These are phyloP conservation scores for Durusdinium trenchii DNA, from an alignment of 73 alveolate species.

Conservation along the genomic window DNA sequence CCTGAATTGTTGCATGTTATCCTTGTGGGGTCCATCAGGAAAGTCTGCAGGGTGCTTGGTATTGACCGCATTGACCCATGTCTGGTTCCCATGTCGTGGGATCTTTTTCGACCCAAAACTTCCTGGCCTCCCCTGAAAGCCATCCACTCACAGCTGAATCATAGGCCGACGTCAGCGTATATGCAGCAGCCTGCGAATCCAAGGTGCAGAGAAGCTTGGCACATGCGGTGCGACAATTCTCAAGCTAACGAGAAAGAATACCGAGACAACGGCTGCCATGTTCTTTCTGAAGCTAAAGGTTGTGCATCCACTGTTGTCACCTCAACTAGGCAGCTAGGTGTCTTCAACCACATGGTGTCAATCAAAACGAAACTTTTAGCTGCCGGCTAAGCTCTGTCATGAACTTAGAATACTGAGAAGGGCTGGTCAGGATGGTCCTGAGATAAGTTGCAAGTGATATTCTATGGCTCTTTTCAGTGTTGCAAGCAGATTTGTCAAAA, in stretches of 20 bases:
- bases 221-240: not conserved
- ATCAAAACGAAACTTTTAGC: not conserved
- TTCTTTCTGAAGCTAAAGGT: slow-evolving; percentile 66
- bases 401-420: slow-evolving; percentile 79
- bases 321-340: not conserved
- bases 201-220: not conserved
- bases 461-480: too few relatives aligned
- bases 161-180: slow-evolving; percentile 69
- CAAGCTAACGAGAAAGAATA: not conserved
- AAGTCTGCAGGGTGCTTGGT: too few relatives aligned
- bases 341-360: not conserved
- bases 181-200: slow-evolving; percentile 46
- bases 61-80: too few relatives aligned
- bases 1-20: too few relatives aligned
- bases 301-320: slow-evolving; percentile 77
- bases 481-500: not conserved
- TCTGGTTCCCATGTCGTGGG: too few relatives aligned
- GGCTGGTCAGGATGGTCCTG: slow-evolving; percentile 89
- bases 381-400: slow-evolving; percentile 6
- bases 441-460: too few relatives aligned
- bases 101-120: not conserved
- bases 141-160: slow-evolving; percentile 71
- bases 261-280: slow-evolving; percentile 61
- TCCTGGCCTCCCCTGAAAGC: slow-evolving; percentile 55
- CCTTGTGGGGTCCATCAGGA: too few relatives aligned